A percentile compares a stretch with the other conserved stretches of the same genome.
phyloP scores from a whole-genome alignment of 116 monocot species.

The Cymodocea nodosa region DNA sequence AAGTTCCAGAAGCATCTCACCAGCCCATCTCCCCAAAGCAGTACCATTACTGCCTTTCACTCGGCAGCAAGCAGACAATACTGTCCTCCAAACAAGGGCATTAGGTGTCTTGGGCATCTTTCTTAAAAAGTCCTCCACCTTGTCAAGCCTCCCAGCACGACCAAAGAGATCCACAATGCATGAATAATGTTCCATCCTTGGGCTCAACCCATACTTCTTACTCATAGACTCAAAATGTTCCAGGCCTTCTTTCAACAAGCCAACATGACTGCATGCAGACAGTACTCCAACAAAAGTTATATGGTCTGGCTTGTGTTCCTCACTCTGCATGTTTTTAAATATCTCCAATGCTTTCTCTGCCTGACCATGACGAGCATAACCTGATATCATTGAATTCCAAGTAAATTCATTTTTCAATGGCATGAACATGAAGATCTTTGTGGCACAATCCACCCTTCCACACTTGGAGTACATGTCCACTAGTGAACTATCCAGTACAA shows the following conservation, averaged over 20 bases:
- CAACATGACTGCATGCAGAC: slow-evolving; percentile 37
- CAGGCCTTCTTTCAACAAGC: slow-evolving; percentile 23
- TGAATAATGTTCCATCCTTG: slow-evolving; percentile 28
- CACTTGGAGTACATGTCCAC: slow-evolving; percentile 80
- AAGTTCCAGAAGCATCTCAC: slow-evolving; percentile 21
- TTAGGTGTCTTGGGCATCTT: slow-evolving; percentile 26
- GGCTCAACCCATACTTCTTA: slow-evolving; percentile 14
- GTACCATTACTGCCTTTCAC: slow-evolving; percentile 7
- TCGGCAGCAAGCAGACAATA: slow-evolving; percentile 23
- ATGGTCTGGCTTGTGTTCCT: slow-evolving; percentile 17
- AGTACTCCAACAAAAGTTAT: slow-evolving; percentile 26
- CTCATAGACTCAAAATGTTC: slow-evolving; percentile 21
- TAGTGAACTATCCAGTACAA: slow-evolving; percentile 34
- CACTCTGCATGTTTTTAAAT: slow-evolving; percentile 21
- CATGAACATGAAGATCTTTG: slow-evolving; percentile 19
- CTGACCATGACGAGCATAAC: slow-evolving; percentile 24
- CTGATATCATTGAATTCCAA: slow-evolving; percentile 39
- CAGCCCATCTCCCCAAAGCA: slow-evolving; percentile 14
- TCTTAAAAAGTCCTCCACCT: slow-evolving; percentile 14
- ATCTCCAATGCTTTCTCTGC: slow-evolving; percentile 14
- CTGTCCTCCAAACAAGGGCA: slow-evolving; percentile 26
- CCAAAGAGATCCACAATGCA: slow-evolving; percentile 32
- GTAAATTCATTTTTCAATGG: slow-evolving; percentile 21
- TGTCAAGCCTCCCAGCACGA: slow-evolving; percentile 19
- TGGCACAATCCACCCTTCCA: slow-evolving; percentile 34